phyloP scores from a whole-genome alignment of 176 grass and related monocot genomes.

The Typha latifolia region DNA sequence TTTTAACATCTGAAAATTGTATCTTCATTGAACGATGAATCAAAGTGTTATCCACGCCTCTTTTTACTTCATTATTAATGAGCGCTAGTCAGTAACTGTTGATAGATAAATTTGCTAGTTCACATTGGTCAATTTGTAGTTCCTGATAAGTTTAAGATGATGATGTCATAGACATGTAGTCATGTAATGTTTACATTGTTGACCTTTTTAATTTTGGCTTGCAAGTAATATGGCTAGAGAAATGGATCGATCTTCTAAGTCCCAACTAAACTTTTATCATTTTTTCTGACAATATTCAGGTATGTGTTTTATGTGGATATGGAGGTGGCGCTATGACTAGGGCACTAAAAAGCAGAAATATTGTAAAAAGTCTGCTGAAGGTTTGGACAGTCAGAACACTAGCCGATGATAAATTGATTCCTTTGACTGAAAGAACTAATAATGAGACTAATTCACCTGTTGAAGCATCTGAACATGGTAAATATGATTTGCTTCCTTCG shows the following conservation, averaged over 20 bases:
- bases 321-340: conserved; percentile 84
- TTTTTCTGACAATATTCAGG: conserved; percentile 26
- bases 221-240: not conserved
- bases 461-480: conserved; percentile 6
- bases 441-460: conserved; percentile 17
- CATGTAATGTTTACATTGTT: no score
- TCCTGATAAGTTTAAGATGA: no score
- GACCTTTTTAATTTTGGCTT: not conserved
- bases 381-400: conserved; percentile 21
- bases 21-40: no score
- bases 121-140: no score
- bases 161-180: no score
- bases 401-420: conserved; percentile 18
- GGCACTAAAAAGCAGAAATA: conserved; percentile 55
- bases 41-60: no score
- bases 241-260: not conserved
- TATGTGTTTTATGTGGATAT: conserved; percentile 91
- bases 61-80: no score
- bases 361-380: conserved; percentile 60
- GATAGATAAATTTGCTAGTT: no score
- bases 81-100: no score
- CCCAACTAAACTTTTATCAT: not conserved
- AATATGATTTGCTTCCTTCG: conserved; percentile 20
- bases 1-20: no score
- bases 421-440: conserved; percentile 17